phyloP scores from a whole-genome alignment of 768 basidiomycete genomes.

The Tricholomella constricta region DNA sequence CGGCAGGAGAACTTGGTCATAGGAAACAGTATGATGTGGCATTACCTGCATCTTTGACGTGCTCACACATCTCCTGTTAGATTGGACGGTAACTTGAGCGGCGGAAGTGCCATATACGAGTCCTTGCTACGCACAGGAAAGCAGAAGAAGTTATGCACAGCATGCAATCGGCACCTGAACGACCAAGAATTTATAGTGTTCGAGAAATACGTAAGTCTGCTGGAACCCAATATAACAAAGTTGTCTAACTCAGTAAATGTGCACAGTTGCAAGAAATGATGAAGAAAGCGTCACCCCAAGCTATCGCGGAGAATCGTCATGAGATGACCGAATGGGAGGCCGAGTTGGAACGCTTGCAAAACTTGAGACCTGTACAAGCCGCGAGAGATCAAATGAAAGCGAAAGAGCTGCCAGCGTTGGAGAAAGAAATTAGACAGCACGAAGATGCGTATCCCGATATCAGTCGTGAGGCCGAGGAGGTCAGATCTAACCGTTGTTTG shows the following conservation, averaged over 20 bases:
- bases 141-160: conserved; percentile 67
- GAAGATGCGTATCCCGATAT: conserved; percentile 57
- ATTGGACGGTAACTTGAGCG: conserved; percentile 27
- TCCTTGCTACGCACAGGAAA: conserved; percentile 57
- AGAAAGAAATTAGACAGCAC: conserved; percentile 58
- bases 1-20: conserved; percentile 42
- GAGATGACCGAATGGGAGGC: conserved; percentile 63
- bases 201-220: conserved; percentile 64
- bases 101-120: conserved; percentile 49
- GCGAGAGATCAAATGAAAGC: conserved; percentile 54
- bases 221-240: conserved; percentile 22
- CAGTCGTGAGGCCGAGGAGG: conserved; percentile 61
- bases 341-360: conserved; percentile 58
- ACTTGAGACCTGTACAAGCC: conserved; percentile 57
- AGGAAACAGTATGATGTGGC: conserved; percentile 42
- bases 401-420: conserved; percentile 67
- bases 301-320: conserved; percentile 40
- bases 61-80: conserved; percentile 20
- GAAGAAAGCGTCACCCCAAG: conserved; percentile 52
- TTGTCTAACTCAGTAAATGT: conserved; percentile 1
- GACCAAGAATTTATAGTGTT: conserved; percentile 54
- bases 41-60: background rate
- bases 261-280: conserved; percentile 65
- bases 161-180: conserved; percentile 72
- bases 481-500: conserved; percentile 27